A percentile compares a stretch with the other conserved stretches of the same genome.
Conservation (phyloP, 441 rosid genomes). For the Geranium incanum region DNA sequence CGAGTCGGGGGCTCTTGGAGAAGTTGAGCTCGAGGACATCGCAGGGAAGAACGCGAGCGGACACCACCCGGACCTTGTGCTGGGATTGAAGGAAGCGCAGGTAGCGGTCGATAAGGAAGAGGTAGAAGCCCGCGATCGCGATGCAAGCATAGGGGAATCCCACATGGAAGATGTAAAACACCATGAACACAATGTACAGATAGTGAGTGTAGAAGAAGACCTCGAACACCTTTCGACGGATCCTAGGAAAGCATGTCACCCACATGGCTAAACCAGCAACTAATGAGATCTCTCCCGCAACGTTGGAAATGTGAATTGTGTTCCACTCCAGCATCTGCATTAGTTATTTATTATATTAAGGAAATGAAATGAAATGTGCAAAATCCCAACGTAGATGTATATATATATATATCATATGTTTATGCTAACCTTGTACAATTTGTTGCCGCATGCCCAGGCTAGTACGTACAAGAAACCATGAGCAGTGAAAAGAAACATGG, state of each 20-base stretch:
- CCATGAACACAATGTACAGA: conserved; percentile 44
- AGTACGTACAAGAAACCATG: conserved; percentile 42
- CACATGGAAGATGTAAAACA: conserved; percentile 56
- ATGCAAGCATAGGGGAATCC: conserved; percentile 40
- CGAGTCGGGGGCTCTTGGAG: conserved; percentile 37
- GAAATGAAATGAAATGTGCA: too few relatives aligned
- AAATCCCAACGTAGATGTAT: too few relatives aligned
- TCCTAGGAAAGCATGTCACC: conserved; percentile 42
- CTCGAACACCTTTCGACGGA: conserved; percentile 51
- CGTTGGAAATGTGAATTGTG: conserved; percentile 27
- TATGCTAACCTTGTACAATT: conserved; percentile 19
- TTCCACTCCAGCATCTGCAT: conserved; percentile 46
- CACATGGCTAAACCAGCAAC: conserved; percentile 44
- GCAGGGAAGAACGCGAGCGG: conserved; percentile 47
- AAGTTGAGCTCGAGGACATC: conserved; percentile 43
- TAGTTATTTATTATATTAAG: too few relatives aligned
- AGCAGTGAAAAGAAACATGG: conserved; percentile 40
- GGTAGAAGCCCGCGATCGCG: conserved; percentile 52
- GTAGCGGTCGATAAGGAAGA: conserved; percentile 60
- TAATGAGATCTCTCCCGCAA: conserved; percentile 53
- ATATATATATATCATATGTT: too few relatives aligned
- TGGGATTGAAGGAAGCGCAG: conserved; percentile 59
- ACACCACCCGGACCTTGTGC: conserved; percentile 32
- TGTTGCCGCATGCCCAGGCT: conserved; percentile 27
- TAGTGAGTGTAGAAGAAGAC: conserved; percentile 57